Evolutionary conservation across 1,284 basidiomycete genomes (phyloP).

Genomic region (Ganoderma resinaceum): DNA sequence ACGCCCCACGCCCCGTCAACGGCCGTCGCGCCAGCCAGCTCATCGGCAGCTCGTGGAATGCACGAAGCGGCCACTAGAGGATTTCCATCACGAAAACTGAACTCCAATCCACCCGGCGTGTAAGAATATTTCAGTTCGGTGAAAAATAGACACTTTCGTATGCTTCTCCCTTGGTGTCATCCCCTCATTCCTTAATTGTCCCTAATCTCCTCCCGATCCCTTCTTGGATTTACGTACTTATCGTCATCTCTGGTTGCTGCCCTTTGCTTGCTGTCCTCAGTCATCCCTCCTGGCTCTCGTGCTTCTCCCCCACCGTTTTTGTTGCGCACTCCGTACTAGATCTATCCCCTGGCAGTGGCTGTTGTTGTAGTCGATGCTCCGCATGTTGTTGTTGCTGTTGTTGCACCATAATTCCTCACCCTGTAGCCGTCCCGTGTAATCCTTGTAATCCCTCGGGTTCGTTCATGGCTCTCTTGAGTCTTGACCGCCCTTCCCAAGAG

Average conservation of each 20-base stretch:
- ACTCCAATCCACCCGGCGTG: neutral
- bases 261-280: constrained; percentile 12
- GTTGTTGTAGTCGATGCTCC: constrained; percentile 15
- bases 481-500: constrained; percentile 10
- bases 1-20: constrained; percentile 33
- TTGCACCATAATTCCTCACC: neutral
- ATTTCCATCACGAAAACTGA: neutral
- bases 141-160: neutral
- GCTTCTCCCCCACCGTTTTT: neutral
- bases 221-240: neutral
- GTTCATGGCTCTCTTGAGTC: neutral
- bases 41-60: constrained; percentile 25
- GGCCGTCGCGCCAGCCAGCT: constrained; percentile 29
- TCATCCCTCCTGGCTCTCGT: constrained; percentile 16
- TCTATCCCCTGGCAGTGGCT: constrained; percentile 1
- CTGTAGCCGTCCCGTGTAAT: constrained; percentile 15
- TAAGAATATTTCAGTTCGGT: neutral
- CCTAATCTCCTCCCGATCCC: constrained; percentile 6
- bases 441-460: constrained; percentile 6
- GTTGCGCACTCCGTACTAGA: constrained; percentile 8
- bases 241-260: neutral
- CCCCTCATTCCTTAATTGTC: neutral
- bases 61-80: constrained; percentile 21
- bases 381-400: constrained; percentile 10
- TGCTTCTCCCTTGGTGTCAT: constrained; percentile 7